Evolutionary conservation across 352 stramenopile genomes (phyloP).

Genomic region (Detonula confervacea): DNA sequence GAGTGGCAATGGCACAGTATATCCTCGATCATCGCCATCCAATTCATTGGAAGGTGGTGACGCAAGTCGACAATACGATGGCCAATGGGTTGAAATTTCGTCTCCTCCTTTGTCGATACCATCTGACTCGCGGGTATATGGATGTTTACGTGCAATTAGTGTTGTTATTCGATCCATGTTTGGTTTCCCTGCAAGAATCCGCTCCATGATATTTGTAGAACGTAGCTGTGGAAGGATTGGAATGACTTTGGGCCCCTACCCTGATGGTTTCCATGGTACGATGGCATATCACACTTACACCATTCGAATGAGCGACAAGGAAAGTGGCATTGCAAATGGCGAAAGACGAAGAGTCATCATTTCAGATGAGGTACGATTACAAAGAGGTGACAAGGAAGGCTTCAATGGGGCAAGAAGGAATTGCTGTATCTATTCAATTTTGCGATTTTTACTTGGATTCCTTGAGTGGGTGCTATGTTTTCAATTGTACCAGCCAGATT

Average conservation of each 20-base stretch:
- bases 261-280: slow-evolving; percentile 36
- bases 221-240: slow-evolving; percentile 40
- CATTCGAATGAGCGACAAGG: slow-evolving; percentile 25
- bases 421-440: slow-evolving; percentile 27
- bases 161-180: slow-evolving; percentile 38
- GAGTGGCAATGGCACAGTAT: slow-evolving; percentile 24
- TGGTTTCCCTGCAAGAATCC: slow-evolving; percentile 45
- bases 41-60: slow-evolving; percentile 25
- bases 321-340: neutral
- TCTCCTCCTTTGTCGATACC: slow-evolving; percentile 33
- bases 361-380: slow-evolving; percentile 49
- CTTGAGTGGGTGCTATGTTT: slow-evolving; percentile 38
- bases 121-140: slow-evolving; percentile 28
- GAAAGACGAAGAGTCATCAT: slow-evolving; percentile 36
- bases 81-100: slow-evolving; percentile 58
- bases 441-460: slow-evolving; percentile 34
- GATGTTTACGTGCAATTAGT: slow-evolving; percentile 23
- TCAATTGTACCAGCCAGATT: slow-evolving; percentile 50
- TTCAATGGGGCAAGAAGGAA: slow-evolving; percentile 26
- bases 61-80: slow-evolving; percentile 37
- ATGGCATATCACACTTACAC: slow-evolving; percentile 50
- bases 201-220: slow-evolving; percentile 55
- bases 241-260: slow-evolving; percentile 47
- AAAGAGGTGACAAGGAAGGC: slow-evolving; percentile 26
- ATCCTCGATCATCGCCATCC: slow-evolving; percentile 18